Percentiles rank a stretch among this genome's conserved stretches.
phyloP scores from a whole-genome alignment of 2,329 filamentous ascomycete genomes.

The Calcarisporium arbuscula region DNA sequence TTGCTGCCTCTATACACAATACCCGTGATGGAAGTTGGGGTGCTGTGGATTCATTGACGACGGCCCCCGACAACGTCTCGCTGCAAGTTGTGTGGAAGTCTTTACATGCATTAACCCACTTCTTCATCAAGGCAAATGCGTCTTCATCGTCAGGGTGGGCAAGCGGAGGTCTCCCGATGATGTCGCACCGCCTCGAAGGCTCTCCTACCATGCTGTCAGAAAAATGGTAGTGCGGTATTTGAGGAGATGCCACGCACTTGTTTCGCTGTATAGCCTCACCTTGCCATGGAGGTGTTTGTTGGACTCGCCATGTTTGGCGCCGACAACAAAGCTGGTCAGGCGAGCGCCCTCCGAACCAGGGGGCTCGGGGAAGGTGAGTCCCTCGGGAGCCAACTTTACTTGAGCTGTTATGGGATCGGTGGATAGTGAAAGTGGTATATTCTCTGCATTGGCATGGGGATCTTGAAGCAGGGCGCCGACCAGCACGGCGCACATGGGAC shows the following conservation, averaged over 20 bases:
- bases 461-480: constrained; percentile 1
- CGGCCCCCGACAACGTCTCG: constrained; percentile 4
- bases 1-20: constrained; percentile 1
- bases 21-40: constrained; percentile 6
- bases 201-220: constrained; percentile 2
- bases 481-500: constrained; percentile 5
- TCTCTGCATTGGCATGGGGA: neutral
- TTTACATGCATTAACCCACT: constrained; percentile 7
- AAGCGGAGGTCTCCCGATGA: constrained; percentile 7
- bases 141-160: constrained; percentile 2
- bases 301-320: constrained; percentile 2
- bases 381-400: constrained; percentile 6
- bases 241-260: constrained; percentile 2
- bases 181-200: constrained; percentile 1
- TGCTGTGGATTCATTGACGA: constrained; percentile 2
- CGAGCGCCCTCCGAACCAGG: constrained; percentile 5
- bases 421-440: constrained; percentile 1
- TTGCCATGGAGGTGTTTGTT: constrained; percentile 3
- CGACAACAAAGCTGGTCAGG: constrained; percentile 7
- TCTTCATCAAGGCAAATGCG: constrained; percentile 4
- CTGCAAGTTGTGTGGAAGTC: constrained; percentile 4
- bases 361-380: constrained; percentile 7
- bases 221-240: neutral
- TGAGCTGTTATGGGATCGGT: constrained; percentile 3
- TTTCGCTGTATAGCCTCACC: constrained; percentile 6